Conservation (phyloP, 495 filamentous ascomycete species). For the Penicillium goetzii region DNA sequence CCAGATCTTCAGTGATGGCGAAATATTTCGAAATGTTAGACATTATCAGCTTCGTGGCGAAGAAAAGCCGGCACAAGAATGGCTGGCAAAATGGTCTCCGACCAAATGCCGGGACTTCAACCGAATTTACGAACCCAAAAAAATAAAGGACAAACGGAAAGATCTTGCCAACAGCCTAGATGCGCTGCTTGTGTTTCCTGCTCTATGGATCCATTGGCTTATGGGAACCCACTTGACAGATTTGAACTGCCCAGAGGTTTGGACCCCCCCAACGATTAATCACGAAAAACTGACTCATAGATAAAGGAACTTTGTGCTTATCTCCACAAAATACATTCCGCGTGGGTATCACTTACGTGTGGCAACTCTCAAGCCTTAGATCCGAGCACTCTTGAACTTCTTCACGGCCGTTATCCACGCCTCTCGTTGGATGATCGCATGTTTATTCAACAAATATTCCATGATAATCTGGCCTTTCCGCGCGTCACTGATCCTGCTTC, state of each 20-base stretch:
- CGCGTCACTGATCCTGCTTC: background rate
- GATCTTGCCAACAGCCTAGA: background rate
- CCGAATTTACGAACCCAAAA: background rate
- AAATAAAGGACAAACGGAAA: background rate
- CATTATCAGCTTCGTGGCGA: background rate
- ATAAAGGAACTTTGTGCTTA: background rate
- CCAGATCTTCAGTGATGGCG: background rate
- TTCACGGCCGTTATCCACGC: background rate
- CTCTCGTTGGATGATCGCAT: background rate
- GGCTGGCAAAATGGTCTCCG: background rate
- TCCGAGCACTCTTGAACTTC: background rate
- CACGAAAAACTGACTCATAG: background rate
- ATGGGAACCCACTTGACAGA: background rate
- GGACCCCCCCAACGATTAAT: background rate
- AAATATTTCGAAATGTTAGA: background rate
- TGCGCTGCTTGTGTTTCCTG: background rate
- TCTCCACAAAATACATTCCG: background rate
- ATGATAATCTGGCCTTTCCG: background rate
- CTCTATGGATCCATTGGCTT: background rate
- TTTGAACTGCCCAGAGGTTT: background rate
- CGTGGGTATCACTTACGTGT: background rate
- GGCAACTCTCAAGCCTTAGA: background rate
- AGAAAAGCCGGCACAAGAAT: background rate
- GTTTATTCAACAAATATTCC: background rate
- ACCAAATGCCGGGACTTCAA: background rate